Base-by-base conservation (phyloP, 2,329 filamentous ascomycete species). In the Mycosphaerelloides madeirae region DNA sequence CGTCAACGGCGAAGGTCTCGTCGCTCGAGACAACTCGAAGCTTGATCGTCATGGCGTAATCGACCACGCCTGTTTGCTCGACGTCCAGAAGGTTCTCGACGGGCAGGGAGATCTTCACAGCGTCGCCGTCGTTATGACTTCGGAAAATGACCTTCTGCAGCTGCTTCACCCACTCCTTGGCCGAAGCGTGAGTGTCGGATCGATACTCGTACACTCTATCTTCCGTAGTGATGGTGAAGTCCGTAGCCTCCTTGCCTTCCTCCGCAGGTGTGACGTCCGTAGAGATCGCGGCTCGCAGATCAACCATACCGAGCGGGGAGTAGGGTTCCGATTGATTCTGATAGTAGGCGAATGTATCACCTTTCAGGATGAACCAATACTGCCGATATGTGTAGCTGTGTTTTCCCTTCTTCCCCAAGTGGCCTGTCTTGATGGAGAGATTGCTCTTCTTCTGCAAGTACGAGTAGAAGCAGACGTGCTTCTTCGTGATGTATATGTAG, bases 401-500 rank as follows among this genome's bases (percentile, higher is more conserved):
- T 59, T 85, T 87, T 46, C 93, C 91, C 47, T 85, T 86, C 68
- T 97, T 97, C 44, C 81, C 82, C 2, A 98, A 73, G 60, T 91
- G 88, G 1, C 93, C 91, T 1, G 89, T 91, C 67, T 95, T 97
- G 54, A 83, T 79, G 14, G 85, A 78, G 43, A 83, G 76, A 55
- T 86, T 80, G 40, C 85, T 81, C 74, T 93, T 95, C 73, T 90
- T 94, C 6, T 89, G 89, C n/a, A 97, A 77, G 63, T 96, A 96
- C 31, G 93, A 89, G 63, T 96, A 97, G 65, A 97, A 98, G 68
- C 90, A 96, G 49, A 97, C 85, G 63, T 98, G 93, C 57, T 84
- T 85, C 49, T 85, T 76, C 0, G 93, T 97, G 60, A 98, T 87
- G 68, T 97, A 97, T 77, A 98, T 84, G 64, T 93, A 96, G 5